A percentile compares a stretch with the other conserved stretches of the same genome.
phyloP scores from a whole-genome alignment of 257 asterid species.

The Asclepias syriaca region DNA sequence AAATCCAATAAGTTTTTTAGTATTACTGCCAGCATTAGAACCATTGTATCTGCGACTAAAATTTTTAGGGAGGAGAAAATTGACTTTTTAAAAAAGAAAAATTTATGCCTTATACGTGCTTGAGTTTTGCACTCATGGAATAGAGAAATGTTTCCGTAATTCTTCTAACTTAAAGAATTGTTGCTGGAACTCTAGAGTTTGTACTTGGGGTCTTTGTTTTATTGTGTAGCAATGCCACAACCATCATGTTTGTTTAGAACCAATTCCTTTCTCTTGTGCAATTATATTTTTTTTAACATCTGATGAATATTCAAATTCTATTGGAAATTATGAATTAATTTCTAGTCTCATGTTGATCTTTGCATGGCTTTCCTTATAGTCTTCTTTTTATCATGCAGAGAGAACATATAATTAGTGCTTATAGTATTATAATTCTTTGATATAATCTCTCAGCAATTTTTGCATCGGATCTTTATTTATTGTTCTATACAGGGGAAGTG shows the following conservation, averaged over 20 bases:
- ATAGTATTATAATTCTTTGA: not conserved
- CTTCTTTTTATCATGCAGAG: not conserved
- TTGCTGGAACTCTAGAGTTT: not conserved
- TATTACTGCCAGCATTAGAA: not conserved
- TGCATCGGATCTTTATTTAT: not conserved
- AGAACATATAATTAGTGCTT: not conserved
- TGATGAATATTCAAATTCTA: not conserved
- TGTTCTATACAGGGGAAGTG: conserved; percentile 57
- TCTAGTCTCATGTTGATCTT: not conserved
- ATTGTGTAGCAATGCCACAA: not conserved
- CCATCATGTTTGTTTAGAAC: not conserved
- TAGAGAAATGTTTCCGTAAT: not conserved
- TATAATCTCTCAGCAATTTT: not conserved
- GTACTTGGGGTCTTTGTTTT: not conserved
- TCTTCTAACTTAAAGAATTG: not conserved
- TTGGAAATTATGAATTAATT: not conserved
- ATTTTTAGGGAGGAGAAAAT: not conserved
- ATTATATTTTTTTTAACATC: not conserved
- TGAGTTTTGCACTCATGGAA: not conserved
- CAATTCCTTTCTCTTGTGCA: not conserved
- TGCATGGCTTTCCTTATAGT: not conserved
- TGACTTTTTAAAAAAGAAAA: not conserved
- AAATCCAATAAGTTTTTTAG: not conserved
- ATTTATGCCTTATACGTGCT: not conserved
- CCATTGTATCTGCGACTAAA: not conserved